Evolutionary conservation across 257 asterid genomes (phyloP).

Genomic region (Catharanthus roseus): DNA sequence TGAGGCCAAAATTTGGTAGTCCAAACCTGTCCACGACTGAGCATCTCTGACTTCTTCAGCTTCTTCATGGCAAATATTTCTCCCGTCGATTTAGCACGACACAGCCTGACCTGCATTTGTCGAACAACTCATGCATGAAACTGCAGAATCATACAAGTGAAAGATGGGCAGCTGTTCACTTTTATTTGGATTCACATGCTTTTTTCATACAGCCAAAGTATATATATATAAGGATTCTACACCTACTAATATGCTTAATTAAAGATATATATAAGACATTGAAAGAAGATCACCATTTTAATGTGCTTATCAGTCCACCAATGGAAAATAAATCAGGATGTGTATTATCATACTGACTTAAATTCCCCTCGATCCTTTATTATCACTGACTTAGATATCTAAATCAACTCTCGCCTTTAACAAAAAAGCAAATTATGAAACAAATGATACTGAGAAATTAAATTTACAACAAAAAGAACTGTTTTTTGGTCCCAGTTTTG

Average conservation of each 20-base stretch:
- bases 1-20: slow-evolving; percentile 8
- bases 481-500: not conserved
- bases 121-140: slow-evolving; percentile 16
- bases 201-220: not conserved
- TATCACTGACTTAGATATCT: not conserved
- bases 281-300: not conserved
- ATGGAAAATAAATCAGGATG: not conserved
- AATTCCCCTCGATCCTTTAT: not conserved
- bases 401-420: not conserved
- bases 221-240: not conserved
- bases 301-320: not conserved
- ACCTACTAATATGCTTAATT: not conserved
- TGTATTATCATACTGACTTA: not conserved
- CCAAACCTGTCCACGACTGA: slow-evolving; percentile 93
- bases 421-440: not conserved
- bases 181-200: too few species aligned
- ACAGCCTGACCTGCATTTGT: slow-evolving; percentile 76
- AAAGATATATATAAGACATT: not conserved
- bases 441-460: not conserved
- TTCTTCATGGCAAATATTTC: slow-evolving; percentile 96
- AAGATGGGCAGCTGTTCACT: not conserved
- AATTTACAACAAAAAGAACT: not conserved
- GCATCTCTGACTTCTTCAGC: slow-evolving; percentile 91
- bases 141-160: not conserved
- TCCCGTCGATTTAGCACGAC: slow-evolving; percentile 79